phyloP scores from a whole-genome alignment of 2,329 filamentous ascomycete genomes.

The Calonectria pauciramosa region DNA sequence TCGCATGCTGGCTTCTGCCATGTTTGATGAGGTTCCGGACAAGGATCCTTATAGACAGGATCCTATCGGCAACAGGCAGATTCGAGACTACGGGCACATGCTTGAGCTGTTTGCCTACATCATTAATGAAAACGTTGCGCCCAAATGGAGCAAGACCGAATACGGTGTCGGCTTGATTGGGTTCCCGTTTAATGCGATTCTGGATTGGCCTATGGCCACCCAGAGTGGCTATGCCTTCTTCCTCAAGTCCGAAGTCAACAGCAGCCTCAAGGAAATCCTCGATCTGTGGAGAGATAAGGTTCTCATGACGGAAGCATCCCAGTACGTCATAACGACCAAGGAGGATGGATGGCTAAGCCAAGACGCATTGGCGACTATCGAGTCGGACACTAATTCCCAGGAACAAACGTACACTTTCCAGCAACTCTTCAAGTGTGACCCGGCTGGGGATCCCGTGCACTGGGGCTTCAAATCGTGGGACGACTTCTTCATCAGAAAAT shows the following conservation, averaged over 20 bases:
- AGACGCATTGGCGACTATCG: conserved; percentile 31
- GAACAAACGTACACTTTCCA: conserved; percentile 26
- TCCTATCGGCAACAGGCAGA: conserved; percentile 14
- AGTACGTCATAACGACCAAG: conserved; percentile 21
- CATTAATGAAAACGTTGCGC: background rate
- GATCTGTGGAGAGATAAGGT: conserved; percentile 54
- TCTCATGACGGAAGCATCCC: conserved; percentile 44
- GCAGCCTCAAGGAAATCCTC: conserved; percentile 64
- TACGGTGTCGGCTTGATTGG: conserved; percentile 58
- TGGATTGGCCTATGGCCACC: conserved; percentile 73
- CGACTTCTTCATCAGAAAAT: conserved; percentile 62
- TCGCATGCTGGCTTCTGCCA: conserved; percentile 38
- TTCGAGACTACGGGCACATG: background rate
- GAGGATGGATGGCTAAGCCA: conserved; percentile 37
- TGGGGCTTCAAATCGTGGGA: conserved; percentile 74
- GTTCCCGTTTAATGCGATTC: conserved; percentile 68
- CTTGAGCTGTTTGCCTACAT: background rate
- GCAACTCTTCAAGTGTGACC: conserved; percentile 40
- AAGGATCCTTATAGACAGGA: conserved; percentile 37
- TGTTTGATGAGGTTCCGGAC: conserved; percentile 37
- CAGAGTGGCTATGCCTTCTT: conserved; percentile 67
- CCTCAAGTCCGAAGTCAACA: conserved; percentile 65
- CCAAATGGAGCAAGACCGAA: background rate
- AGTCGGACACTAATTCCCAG: conserved; percentile 34
- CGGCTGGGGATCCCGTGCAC: conserved; percentile 20